Base-by-base conservation (phyloP, 2,329 filamentous ascomycete species). In the Apiospora saccharicola region DNA sequence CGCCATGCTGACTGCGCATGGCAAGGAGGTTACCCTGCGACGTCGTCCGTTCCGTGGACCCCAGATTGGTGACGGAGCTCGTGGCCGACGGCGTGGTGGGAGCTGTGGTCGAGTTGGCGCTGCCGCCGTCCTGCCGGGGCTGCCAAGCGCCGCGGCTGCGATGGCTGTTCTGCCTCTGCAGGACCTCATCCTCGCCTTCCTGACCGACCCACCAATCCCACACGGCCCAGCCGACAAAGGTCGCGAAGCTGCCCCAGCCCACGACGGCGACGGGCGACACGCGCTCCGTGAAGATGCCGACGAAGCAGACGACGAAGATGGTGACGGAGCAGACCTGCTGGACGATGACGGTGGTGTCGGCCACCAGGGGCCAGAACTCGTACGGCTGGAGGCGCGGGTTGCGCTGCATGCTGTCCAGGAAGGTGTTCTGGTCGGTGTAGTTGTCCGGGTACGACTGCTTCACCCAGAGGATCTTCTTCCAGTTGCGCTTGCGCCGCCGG, bases 381-480 rank as follows among this genome's bases (percentile, higher is more conserved):
- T 99, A 99, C 0, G 96, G 96, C 76, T 96, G 93, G 70, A 98
- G 89, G 53, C 95, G 92, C 5, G 96, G 96, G 81, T 99, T 99
- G 68, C 95, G 91, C 82, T 99, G 96, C 24, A 99, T 90, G 78
- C 97, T 95, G 80, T 98, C 96, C 76, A 99, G 91, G 78, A 99
- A 99, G 1, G 96, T 98, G 73, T 94, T 94, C 80, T 96, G 95
- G 81, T 99, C 96, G 53, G 96, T 98, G 81, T 98, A 98, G 82
- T 99, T 99, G 82, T 99, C 96, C n/a, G 96, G 95, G 80, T 97
- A 98, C 46, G 93, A 94, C 81, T 98, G 96, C 84, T 97, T 98
- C 79, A 99, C 95, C 96, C 96, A 99, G 71, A 99, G 89, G 75
- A 99, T 84, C 85, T 98, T 98, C 87, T 97, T 97, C 94, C 96